Base-by-base conservation (phyloP, 768 basidiomycete genomes). In the Tulasnella sp. region DNA sequence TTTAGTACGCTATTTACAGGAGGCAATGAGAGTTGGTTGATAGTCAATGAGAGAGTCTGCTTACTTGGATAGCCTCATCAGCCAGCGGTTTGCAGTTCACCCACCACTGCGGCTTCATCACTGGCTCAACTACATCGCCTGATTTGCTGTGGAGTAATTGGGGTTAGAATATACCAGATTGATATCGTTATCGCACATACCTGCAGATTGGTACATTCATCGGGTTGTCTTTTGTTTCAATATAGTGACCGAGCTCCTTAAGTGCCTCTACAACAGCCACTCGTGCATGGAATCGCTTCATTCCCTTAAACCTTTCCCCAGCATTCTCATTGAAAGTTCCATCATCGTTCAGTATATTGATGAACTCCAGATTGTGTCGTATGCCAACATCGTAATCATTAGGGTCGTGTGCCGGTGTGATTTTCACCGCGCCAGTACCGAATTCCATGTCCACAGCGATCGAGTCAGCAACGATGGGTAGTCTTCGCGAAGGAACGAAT, bases 41-140 rank as follows among this genome's bases (percentile, higher is more conserved):
- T 3, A 25, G 39, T 22, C 19, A 22, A 13, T 8, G n/a, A 37
- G 12, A 16, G 25, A 35, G 27, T 4, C 25, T 43, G 62, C 44
- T 58, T 28, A 87, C 91, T 71, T 80, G 78, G 63, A 93, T 74
- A 4, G 86, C 89, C 60, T 91, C 87, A 46, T 89, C 82, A 0
- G 93, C 91, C 45, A 98, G 69, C 1, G 83, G 83, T 65, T 87
- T 78, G 69, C 91, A 93, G 64, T 81, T 79, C 31, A 99, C 83
- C 92, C 93, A 99, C 95, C 95, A 99, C 63, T 99, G 95, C 0
- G 95, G 95, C 65, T 95, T 98, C 60, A 98, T 69, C 19, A 96
- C 70, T 1, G 87, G 83, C 65, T 99, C 95, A 58, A 98, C 95
- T 48, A 99, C 66, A 63, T 99, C 95, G 1, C 93, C 93, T 2